Conservation (phyloP, 106 monocot species). For the Narthecium ossifragum region DNA sequence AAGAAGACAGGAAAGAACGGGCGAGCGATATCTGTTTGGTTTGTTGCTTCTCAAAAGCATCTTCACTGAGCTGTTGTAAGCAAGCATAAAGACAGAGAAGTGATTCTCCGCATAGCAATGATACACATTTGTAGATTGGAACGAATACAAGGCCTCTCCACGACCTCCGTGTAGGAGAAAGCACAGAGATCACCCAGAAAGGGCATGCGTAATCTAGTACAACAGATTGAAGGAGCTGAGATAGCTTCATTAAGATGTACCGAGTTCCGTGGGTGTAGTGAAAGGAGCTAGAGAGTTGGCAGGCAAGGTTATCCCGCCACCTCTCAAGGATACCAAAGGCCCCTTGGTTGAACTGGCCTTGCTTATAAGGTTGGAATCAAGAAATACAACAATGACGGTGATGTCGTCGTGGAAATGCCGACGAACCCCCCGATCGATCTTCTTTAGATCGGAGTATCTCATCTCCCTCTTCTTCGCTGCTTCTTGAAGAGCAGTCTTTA, state of each 20-base stretch:
- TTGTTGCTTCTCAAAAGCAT: neutral
- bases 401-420: slow-evolving; percentile 78
- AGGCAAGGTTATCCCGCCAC: slow-evolving; percentile 38
- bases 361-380: slow-evolving; percentile 42
- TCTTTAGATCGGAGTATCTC: slow-evolving; percentile 68
- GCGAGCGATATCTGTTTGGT: too few relatives aligned
- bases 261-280: slow-evolving; percentile 10
- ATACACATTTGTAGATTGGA: neutral
- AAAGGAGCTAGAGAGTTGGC: slow-evolving; percentile 44
- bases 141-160: neutral
- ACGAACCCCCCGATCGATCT: slow-evolving; percentile 64
- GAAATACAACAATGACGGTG: slow-evolving; percentile 50
- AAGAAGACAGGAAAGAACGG: too few relatives aligned
- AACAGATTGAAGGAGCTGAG: neutral
- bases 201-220: slow-evolving; percentile 17
- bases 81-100: neutral
- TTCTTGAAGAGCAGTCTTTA: slow-evolving; percentile 52
- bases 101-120: slow-evolving; percentile 1
- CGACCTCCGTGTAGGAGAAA: too few relatives aligned
- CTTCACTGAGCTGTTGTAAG: neutral
- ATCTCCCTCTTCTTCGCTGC: slow-evolving; percentile 78
- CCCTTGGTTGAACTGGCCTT: slow-evolving; percentile 28
- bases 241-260: slow-evolving; percentile 4
- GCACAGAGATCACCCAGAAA: too few relatives aligned
- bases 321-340: slow-evolving; percentile 50